Conservation (phyloP, 2,329 filamentous ascomycete genomes). For the Colletotrichum magnum region DNA sequence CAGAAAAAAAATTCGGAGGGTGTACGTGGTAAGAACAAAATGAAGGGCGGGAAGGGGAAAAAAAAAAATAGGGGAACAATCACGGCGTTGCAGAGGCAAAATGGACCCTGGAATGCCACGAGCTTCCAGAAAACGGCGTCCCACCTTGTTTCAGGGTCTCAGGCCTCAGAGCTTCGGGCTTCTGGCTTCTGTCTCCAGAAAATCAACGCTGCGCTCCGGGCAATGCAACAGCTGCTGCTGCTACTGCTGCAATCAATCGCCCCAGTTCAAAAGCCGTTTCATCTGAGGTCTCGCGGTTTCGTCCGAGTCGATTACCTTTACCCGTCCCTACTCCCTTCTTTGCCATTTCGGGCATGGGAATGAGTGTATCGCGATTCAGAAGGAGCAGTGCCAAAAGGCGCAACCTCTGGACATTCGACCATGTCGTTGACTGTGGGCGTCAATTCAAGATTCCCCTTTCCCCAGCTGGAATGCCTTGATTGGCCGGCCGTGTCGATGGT, state of each 20-base stretch:
- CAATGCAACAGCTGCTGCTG: no score
- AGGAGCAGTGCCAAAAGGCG: background rate
- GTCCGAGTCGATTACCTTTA: constrained; percentile 22
- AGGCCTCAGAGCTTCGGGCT: background rate
- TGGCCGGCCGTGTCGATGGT: constrained; percentile 25
- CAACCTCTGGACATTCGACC: constrained; percentile 1
- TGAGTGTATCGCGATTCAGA: background rate
- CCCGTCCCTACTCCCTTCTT: background rate
- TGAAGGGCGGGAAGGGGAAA: background rate
- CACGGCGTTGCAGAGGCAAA: constrained; percentile 17
- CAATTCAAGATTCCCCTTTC: constrained; percentile 39
- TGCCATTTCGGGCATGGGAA: background rate
- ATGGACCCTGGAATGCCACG: constrained; percentile 29
- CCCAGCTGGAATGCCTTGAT: constrained; percentile 21
- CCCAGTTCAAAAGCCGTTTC: constrained; percentile 26
- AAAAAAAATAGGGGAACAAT: constrained; percentile 15
- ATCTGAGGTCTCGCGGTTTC: constrained; percentile 35
- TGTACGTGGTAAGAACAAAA: constrained; percentile 5
- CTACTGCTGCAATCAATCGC: background rate
- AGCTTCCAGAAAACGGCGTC: constrained; percentile 39
- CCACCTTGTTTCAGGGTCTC: constrained; percentile 39
- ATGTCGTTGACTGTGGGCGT: constrained; percentile 21
- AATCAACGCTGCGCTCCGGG: no score
- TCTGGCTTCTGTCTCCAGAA: no score
- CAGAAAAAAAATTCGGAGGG: constrained; percentile 37